Evolutionary conservation across 176 grass and related monocot genomes (phyloP).

Genomic region (Guadua angustifolia): DNA sequence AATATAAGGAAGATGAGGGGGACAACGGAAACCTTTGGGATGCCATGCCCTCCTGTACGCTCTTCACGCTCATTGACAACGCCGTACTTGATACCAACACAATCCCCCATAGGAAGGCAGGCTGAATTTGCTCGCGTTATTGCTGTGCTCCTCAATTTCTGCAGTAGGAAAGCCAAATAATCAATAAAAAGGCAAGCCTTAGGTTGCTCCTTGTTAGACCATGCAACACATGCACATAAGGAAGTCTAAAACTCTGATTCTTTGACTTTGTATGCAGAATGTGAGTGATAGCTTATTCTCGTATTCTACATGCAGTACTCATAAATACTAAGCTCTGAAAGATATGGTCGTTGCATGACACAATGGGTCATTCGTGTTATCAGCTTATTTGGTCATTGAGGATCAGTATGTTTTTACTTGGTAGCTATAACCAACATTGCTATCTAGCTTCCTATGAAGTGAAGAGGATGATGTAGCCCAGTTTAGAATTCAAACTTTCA

Average conservation of each 20-base stretch:
- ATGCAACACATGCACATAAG: not conserved
- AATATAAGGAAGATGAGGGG: conserved; percentile 92
- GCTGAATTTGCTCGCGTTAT: conserved; percentile 43
- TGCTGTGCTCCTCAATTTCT: conserved; percentile 57
- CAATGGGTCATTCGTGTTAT: not conserved
- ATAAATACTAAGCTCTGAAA: conserved; percentile 16
- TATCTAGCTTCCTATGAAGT: not conserved
- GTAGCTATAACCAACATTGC: not conserved
- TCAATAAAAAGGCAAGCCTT: not conserved
- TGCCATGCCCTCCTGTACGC: conserved; percentile 45
- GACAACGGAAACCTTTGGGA: conserved; percentile 70
- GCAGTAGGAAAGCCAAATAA: conserved; percentile 33
- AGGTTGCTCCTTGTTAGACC: conserved; percentile 10
- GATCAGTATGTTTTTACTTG: not conserved
- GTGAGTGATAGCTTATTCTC: not conserved
- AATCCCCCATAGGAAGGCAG: conserved; percentile 45
- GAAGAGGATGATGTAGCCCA: not conserved
- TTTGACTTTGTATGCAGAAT: not conserved
- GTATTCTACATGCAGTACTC: not conserved
- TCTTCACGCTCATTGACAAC: conserved; percentile 20
- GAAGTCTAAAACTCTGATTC: not conserved
- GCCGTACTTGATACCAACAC: conserved; percentile 38
- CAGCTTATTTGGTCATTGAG: not conserved
- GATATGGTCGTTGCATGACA: not conserved
- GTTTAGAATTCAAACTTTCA: not conserved